Conservation (phyloP, 805 yeast genomes). For the Myxozyma udenii region DNA sequence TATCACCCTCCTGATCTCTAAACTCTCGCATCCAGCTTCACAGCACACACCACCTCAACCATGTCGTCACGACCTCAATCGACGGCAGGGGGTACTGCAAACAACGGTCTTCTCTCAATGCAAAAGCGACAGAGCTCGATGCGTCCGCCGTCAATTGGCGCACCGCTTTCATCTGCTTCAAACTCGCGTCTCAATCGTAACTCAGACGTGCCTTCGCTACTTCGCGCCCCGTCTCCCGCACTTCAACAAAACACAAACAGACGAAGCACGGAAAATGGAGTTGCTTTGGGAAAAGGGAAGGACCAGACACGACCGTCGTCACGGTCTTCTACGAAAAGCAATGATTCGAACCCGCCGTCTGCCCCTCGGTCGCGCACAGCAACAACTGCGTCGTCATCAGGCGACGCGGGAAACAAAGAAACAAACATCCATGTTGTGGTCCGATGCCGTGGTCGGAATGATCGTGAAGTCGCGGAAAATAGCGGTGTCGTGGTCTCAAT, state of each 20-base stretch:
- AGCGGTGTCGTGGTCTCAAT: slow-evolving; percentile 61
- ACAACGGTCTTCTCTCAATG: slow-evolving; percentile 9
- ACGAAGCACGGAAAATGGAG: not conserved
- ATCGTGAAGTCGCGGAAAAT: slow-evolving; percentile 55
- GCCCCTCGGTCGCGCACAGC: not conserved
- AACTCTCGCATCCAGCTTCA: too few relatives aligned
- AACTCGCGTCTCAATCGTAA: slow-evolving; percentile 19
- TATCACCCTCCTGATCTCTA: too few relatives aligned
- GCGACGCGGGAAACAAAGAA: slow-evolving; percentile 31
- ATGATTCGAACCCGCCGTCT: slow-evolving; percentile 14
- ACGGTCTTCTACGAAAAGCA: not conserved
- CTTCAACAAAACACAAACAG: not conserved
- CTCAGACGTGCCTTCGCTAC: slow-evolving; percentile 15
- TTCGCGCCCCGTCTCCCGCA: slow-evolving; percentile 5
- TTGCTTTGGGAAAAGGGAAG: slow-evolving; percentile 1
- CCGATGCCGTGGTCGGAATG: slow-evolving; percentile 60
- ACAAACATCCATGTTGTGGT: slow-evolving; percentile 60
- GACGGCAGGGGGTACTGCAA: not conserved
- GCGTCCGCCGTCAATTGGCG: slow-evolving; percentile 26
- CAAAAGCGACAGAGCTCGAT: slow-evolving; percentile 22
- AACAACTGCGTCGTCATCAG: not conserved
- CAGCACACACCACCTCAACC: too few relatives aligned
- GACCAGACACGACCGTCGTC: slow-evolving; percentile 13
- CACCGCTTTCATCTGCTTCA: slow-evolving; percentile 16
- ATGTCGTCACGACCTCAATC: not conserved